Evolutionary conservation across 345 rosid genomes (phyloP), one percentile per base, ranked within the genome.

Genomic region (Salix viminalis): DNA sequence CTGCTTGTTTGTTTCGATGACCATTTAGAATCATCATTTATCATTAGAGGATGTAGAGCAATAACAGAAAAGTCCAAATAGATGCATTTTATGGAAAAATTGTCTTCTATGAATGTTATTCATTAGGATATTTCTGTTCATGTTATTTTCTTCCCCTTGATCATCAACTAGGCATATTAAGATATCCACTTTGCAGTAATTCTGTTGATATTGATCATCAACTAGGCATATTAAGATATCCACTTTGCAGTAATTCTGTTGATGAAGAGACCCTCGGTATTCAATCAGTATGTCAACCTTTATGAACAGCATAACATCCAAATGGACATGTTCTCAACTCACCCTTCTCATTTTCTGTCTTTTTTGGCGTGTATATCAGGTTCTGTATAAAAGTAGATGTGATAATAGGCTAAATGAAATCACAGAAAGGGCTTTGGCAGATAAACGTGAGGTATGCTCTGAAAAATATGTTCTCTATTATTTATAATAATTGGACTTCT

Each of bases 331-430:
- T 75, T 32, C 4, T 10, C 42, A 23, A 28, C 30, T 52, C 42
- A 24, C n/a, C 1, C 26, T 70, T 67, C 56, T 70, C 44, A 34
- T 72, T 56, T 41, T 65, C 46, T 41, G 54, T 16, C 16, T 65
- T 39, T 34, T 44, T 69, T 48, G 30, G 34, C 68, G 18, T 21
- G 12, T 65, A 13, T 65, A 54, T 75, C 84, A 93, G 98, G 94
- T 96, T 83, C 80, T 96, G 36, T 93, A 90, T 82, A 96, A 88
- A 85, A 96, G 97, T 84, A 91, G 99, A 86, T 96, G 99, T 78
- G 99, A 93, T 80, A 96, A 91, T 84, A 90, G 91, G 82, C 84
- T 93, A 76, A 93, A 96, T 87, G 99, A 96, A 83, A 96, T 96
- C 79, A 89, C 91, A 0, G 99, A 96, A 83, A 92, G 97, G 85